Conservation (phyloP, 371 early-diverging fungal species). For the Mucor indicus region DNA sequence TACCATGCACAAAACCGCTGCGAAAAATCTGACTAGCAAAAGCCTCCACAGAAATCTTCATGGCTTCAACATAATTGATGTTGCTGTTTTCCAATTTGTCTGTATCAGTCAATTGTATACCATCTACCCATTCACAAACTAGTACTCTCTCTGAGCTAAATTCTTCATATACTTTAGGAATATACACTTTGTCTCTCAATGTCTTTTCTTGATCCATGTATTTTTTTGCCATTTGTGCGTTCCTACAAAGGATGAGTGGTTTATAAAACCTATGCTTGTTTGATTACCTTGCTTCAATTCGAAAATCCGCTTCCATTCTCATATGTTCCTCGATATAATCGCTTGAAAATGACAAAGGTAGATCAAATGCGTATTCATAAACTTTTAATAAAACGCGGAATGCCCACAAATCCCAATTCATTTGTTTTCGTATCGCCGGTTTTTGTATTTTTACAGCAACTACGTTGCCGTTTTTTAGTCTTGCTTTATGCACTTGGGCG, state of each 20-base stretch:
- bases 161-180: slow-evolving; percentile 81
- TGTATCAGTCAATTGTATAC: slow-evolving; percentile 60
- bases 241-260: no score
- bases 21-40: slow-evolving; percentile 90
- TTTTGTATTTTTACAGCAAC: slow-evolving; percentile 96
- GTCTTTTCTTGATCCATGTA: slow-evolving; percentile 56
- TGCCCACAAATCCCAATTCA: slow-evolving; percentile 83
- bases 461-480: slow-evolving; percentile 61
- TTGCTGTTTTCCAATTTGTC: slow-evolving; percentile 38
- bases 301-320: slow-evolving; percentile 77
- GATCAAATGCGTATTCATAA: slow-evolving; percentile 77
- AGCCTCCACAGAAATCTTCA: slow-evolving; percentile 75
- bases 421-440: slow-evolving; percentile 80
- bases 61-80: slow-evolving; percentile 53
- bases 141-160: slow-evolving; percentile 70
- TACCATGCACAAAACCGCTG: slow-evolving; percentile 86
- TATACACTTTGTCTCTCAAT: slow-evolving; percentile 57
- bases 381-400: slow-evolving; percentile 55
- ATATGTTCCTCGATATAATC: slow-evolving; percentile 75
- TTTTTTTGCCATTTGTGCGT: slow-evolving; percentile 63
- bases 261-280: no score
- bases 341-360: slow-evolving; percentile 81
- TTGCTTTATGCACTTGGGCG: slow-evolving; percentile 91
- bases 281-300: slow-evolving; percentile 64
- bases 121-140: slow-evolving; percentile 88